Evolutionary conservation across 2,329 filamentous ascomycete species (phyloP), one percentile per base, ranked within the genome.

Genomic region (Aurifilum marmelostoma): DNA sequence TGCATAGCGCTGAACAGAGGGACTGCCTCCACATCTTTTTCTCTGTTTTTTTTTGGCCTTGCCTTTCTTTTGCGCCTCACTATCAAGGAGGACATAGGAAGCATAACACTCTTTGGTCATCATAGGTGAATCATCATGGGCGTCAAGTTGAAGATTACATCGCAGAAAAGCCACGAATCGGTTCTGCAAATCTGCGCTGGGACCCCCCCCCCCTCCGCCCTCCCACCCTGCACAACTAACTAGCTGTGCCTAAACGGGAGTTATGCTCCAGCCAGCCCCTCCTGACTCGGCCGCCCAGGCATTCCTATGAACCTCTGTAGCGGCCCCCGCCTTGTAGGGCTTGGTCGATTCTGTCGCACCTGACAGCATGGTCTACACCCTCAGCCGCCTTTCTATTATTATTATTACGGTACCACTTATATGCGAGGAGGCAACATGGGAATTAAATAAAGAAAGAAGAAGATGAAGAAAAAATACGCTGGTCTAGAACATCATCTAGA

Each of bases 401-500:
- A 56, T 8, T 29, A n/a, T n/a, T n/a, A n/a, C n/a, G 5, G 52
- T 56, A 32, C 43, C 43, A 47, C 18, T n/a, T n/a, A 47, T 47
- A 29, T 14, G 52, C 50, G 27, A 56, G 52, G 52, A 47, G 43
- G 21, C 21, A 47, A 21, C 27, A 32, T 56, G 52, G 24, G 18
- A 32, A 29, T 56, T 18, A 3, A 11, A 2, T 2, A 21, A n/a
- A 9, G 18, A n/a, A 11, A 47, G 8, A 47, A 47, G 21, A 21
- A 14, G 21, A 21, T 5, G 18, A 37, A 37, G 5, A 37, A 37
- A 9, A 39, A 47, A 32, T 29, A 56, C 29, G 24, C 52, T 56
- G 24, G 52, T 56, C 52, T 56, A 56, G 52, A 56, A 56, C 52
- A 32, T 29, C 27, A 29, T 32, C 52, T 56, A 56, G 52, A 32